Conservation (phyloP, 768 basidiomycete genomes). For the Xerocomus potaroensis region DNA sequence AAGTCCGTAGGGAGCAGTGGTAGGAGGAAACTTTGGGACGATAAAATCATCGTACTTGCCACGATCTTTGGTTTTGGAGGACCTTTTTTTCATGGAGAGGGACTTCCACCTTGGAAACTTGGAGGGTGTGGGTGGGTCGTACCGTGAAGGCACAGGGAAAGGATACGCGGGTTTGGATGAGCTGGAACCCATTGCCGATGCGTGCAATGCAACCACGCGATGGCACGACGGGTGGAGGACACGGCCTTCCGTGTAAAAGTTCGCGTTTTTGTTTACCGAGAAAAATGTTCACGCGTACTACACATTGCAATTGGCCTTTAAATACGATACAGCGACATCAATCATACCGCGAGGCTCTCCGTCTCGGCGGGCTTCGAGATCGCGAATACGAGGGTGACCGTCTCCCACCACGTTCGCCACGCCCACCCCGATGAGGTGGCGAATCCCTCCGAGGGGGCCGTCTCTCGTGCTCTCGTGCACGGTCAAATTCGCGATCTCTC, state of each 20-base stretch:
- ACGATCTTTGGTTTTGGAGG: constrained; percentile 16
- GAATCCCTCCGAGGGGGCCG: constrained; percentile 50
- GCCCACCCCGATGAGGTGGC: constrained; percentile 43
- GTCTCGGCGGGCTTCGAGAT: constrained; percentile 41
- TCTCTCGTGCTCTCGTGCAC: constrained; percentile 41
- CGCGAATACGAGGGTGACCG: constrained; percentile 35
- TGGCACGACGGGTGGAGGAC: too few relatives aligned
- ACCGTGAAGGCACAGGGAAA: constrained; percentile 16
- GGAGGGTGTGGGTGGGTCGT: not conserved
- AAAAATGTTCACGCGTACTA: too few relatives aligned
- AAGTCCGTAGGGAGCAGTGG: constrained; percentile 12
- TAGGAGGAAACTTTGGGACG: constrained; percentile 14
- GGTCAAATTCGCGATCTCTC: constrained; percentile 35
- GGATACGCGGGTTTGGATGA: constrained; percentile 17
- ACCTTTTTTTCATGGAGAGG: constrained; percentile 12
- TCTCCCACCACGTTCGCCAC: constrained; percentile 41
- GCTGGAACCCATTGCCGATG: constrained; percentile 21
- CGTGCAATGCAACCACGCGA: not conserved
- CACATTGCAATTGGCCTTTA: too few relatives aligned
- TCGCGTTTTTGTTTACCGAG: not conserved
- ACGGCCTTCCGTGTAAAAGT: not conserved
- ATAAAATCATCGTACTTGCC: constrained; percentile 19
- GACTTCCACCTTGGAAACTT: constrained; percentile 19
- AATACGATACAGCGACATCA: constrained; percentile 16
- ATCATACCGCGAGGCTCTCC: constrained; percentile 32